These are phyloP conservation scores for Puccinia triticina DNA, from an alignment of 1,284 basidiomycete species.

Conservation along the genomic window DNA sequence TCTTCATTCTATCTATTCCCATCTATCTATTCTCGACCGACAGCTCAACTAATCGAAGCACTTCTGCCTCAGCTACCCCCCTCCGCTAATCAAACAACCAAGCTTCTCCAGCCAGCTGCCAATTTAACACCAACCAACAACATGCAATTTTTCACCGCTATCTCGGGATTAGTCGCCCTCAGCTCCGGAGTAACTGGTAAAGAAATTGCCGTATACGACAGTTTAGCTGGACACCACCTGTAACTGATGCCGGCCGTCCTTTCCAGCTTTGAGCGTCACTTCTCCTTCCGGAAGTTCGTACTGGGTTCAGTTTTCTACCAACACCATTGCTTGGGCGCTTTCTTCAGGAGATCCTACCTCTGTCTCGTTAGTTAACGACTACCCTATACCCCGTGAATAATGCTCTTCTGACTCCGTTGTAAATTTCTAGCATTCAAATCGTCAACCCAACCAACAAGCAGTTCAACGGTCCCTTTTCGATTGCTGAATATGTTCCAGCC, in stretches of 20 bases:
- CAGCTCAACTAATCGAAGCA: no score
- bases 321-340: conserved; percentile 40
- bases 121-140: not conserved
- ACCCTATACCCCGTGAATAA: not conserved
- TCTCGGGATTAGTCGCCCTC: not conserved
- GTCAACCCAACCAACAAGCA: conserved; percentile 17
- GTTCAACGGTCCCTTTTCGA: conserved; percentile 26
- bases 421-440: conserved; percentile 35
- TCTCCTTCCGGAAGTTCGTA: conserved; percentile 41
- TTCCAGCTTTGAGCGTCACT: conserved; percentile 26
- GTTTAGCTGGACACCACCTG: no score
- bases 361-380: conserved; percentile 15
- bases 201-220: not conserved
- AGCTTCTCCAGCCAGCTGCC: no score
- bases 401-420: not conserved
- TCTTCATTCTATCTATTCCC: no score
- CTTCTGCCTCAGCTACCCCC: no score
- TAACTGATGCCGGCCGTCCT: not conserved
- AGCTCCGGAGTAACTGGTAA: conserved; percentile 4
- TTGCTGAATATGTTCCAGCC: conserved; percentile 37
- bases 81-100: no score
- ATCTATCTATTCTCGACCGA: no score
- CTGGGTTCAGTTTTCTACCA: conserved; percentile 48
- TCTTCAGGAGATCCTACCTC: conserved; percentile 26
- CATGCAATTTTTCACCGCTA: conserved; percentile 5